phyloP scores from a whole-genome alignment of 2,329 filamentous ascomycete genomes.

The Uncinocarpus reesii region DNA sequence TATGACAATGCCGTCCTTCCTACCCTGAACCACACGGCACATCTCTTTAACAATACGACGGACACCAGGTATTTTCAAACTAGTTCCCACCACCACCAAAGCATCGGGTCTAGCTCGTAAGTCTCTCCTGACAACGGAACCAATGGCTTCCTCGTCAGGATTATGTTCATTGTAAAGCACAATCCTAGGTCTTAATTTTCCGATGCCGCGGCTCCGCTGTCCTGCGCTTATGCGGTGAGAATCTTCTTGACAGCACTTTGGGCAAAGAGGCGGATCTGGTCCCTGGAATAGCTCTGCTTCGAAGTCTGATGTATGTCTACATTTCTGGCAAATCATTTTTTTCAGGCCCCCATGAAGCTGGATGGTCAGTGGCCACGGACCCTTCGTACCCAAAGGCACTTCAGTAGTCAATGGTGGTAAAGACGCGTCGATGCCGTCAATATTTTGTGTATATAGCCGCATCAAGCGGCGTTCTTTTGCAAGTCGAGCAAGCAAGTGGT shows the following conservation, averaged over 20 bases:
- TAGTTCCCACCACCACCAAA: slow-evolving; percentile 89
- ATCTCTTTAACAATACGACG: slow-evolving; percentile 81
- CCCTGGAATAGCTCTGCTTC: slow-evolving; percentile 71
- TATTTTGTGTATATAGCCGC: slow-evolving; percentile 91
- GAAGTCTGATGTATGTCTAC: slow-evolving; percentile 64
- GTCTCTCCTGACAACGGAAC: slow-evolving; percentile 77
- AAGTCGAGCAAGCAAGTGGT: slow-evolving; percentile 83
- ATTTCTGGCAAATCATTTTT: slow-evolving; percentile 97
- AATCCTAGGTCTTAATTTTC: slow-evolving; percentile 79
- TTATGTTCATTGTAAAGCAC: slow-evolving; percentile 97
- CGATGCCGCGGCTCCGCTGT: slow-evolving; percentile 87
- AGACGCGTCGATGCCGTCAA: slow-evolving; percentile 84
- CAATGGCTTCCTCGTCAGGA: slow-evolving; percentile 91
- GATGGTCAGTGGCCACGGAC: slow-evolving; percentile 84
- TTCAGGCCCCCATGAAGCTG: slow-evolving; percentile 88
- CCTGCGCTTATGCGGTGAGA: slow-evolving; percentile 65
- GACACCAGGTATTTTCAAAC: slow-evolving; percentile 87
- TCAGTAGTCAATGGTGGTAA: slow-evolving; percentile 68
- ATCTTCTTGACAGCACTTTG: slow-evolving; percentile 63
- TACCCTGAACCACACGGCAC: slow-evolving; percentile 71
- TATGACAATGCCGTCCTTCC: slow-evolving; percentile 69
- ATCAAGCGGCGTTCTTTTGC: slow-evolving; percentile 77
- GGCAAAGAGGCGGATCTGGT: slow-evolving; percentile 70
- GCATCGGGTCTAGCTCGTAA: slow-evolving; percentile 78
- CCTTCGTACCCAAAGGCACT: slow-evolving; percentile 72